Percentiles rank a stretch among this genome's conserved stretches.
Evolutionary conservation across 108 stramenopile genomes (phyloP).

Genomic region (Fragilaria crotonensis): DNA sequence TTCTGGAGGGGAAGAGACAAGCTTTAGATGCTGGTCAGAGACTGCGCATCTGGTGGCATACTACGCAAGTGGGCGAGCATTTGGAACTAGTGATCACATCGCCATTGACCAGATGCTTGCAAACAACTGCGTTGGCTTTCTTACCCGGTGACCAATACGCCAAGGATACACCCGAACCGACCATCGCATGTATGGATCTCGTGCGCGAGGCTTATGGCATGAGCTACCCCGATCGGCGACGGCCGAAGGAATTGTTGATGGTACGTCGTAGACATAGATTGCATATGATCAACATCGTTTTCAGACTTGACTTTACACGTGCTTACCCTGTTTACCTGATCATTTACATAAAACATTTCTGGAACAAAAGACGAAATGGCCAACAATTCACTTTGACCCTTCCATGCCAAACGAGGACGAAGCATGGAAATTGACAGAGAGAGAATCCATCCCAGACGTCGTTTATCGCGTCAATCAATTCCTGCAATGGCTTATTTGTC

Average conservation of each 20-base stretch:
- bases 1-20: slow-evolving; percentile 43
- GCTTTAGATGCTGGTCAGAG: slow-evolving; percentile 34
- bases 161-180: slow-evolving; percentile 14
- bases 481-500: slow-evolving; percentile 26
- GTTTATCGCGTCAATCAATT: slow-evolving; percentile 36
- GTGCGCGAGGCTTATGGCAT: slow-evolving; percentile 70
- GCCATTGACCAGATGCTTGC: slow-evolving; percentile 67
- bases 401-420: slow-evolving; percentile 50
- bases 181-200: slow-evolving; percentile 41
- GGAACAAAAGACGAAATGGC: slow-evolving; percentile 31
- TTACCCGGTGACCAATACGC: slow-evolving; percentile 31
- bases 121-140: slow-evolving; percentile 62
- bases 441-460: slow-evolving; percentile 50
- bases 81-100: slow-evolving; percentile 40
- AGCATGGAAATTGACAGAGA: slow-evolving; percentile 38
- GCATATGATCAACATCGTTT: not conserved
- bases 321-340: not conserved
- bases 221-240: slow-evolving; percentile 55
- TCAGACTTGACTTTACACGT: not conserved
- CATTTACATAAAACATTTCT: slow-evolving; percentile 14
- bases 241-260: slow-evolving; percentile 30
- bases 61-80: not conserved
- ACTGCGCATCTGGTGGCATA: slow-evolving; percentile 6
- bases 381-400: slow-evolving; percentile 38
- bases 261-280: slow-evolving; percentile 16